Evolutionary conservation across 352 stramenopile genomes (phyloP).

Genomic region (Phytophthora macrochlamydospora): DNA sequence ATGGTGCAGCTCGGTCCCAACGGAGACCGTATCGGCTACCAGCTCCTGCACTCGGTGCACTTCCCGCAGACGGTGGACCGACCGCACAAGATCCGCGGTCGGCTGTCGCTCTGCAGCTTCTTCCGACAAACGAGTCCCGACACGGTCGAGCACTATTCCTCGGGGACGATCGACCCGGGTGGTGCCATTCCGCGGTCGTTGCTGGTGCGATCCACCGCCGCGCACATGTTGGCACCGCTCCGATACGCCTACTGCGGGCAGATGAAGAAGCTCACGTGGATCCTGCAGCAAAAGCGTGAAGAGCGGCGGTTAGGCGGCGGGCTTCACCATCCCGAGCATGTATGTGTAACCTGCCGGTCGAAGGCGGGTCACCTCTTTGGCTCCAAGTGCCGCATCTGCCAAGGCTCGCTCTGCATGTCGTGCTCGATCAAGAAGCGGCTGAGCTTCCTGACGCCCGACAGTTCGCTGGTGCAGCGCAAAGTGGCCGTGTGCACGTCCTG

Average conservation of each 20-base stretch:
- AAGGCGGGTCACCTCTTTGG: slow-evolving; percentile 28
- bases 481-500: slow-evolving; percentile 31
- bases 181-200: slow-evolving; percentile 44
- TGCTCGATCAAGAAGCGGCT: slow-evolving; percentile 50
- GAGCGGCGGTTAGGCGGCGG: slow-evolving; percentile 16
- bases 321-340: slow-evolving; percentile 3
- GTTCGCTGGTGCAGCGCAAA: slow-evolving; percentile 24
- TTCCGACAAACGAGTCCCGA: slow-evolving; percentile 37
- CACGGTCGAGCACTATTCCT: slow-evolving; percentile 41
- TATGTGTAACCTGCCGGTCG: slow-evolving; percentile 34
- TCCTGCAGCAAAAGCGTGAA: slow-evolving; percentile 32
- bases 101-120: slow-evolving; percentile 41
- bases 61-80: slow-evolving; percentile 35
- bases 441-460: slow-evolving; percentile 28
- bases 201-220: slow-evolving; percentile 23
- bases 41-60: slow-evolving; percentile 64
- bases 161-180: slow-evolving; percentile 36
- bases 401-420: slow-evolving; percentile 38
- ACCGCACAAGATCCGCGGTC: slow-evolving; percentile 28
- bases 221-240: slow-evolving; percentile 12
- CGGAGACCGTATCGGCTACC: slow-evolving; percentile 63
- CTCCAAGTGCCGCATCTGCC: slow-evolving; percentile 47
- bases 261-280: slow-evolving; percentile 52
- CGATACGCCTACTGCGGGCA: slow-evolving; percentile 39
- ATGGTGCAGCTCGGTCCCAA: slow-evolving; percentile 34